These are phyloP conservation scores for Hippophae tibetana DNA, from an alignment of 306 rosid genomes.

Conservation along the genomic window DNA sequence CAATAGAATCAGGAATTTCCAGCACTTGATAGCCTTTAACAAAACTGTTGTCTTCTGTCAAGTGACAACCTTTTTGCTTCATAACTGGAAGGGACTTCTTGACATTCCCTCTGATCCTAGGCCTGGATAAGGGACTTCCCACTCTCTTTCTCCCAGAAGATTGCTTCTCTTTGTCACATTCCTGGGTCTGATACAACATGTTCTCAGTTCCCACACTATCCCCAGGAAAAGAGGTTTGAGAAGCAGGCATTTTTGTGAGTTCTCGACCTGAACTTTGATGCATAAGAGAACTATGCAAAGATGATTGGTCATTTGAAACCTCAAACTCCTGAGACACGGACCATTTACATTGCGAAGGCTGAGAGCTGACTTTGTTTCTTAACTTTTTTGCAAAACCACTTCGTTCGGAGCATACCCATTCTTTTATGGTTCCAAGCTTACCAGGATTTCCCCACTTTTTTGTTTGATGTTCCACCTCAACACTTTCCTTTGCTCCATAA, in stretches of 20 bases:
- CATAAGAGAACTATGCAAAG: slow-evolving; percentile 9
- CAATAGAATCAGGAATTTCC: slow-evolving; percentile 12
- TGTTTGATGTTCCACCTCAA: slow-evolving; percentile 11
- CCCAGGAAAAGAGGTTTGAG: slow-evolving; percentile 28
- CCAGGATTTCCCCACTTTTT: slow-evolving; percentile 25
- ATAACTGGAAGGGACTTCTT: slow-evolving; percentile 14
- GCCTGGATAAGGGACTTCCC: slow-evolving; percentile 23
- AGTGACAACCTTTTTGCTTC: slow-evolving; percentile 17
- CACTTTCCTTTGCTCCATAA: slow-evolving; percentile 18
- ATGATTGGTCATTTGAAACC: slow-evolving; percentile 20
- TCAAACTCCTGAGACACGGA: slow-evolving; percentile 10
- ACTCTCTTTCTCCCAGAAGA: slow-evolving; percentile 22
- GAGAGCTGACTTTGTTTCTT: slow-evolving; percentile 18
- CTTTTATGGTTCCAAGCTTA: slow-evolving; percentile 29
- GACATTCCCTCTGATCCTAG: slow-evolving; percentile 14
- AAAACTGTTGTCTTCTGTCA: slow-evolving; percentile 15
- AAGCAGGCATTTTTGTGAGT: slow-evolving; percentile 10
- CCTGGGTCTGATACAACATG: slow-evolving; percentile 14
- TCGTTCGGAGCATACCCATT: slow-evolving; percentile 48
- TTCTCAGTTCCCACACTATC: slow-evolving; percentile 21
- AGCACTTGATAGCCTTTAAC: slow-evolving; percentile 13
- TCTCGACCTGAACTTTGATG: slow-evolving; percentile 20
- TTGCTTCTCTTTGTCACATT: slow-evolving; percentile 21
- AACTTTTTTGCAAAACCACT: slow-evolving; percentile 34
- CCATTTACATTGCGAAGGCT: slow-evolving; percentile 22